phyloP scores from a whole-genome alignment of 768 basidiomycete species.

The Psilocybe cyanescens region DNA sequence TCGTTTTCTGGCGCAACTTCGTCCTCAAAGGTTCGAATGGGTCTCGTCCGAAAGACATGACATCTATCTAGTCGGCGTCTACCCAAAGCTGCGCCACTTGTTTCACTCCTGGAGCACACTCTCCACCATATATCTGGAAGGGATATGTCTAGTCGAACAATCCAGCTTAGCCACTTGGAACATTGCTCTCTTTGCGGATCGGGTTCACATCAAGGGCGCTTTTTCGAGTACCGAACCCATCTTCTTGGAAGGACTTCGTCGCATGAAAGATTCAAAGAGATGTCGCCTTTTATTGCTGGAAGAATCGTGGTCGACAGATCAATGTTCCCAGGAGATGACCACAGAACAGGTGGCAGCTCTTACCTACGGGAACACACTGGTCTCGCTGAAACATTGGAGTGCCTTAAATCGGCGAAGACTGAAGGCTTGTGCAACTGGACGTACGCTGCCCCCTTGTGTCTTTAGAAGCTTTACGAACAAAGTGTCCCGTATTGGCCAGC shows the following conservation, averaged over 20 bases:
- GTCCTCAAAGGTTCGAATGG: slow-evolving; percentile 23
- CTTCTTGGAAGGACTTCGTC: slow-evolving; percentile 5
- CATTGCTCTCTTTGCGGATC: slow-evolving; percentile 9
- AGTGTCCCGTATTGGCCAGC: background rate
- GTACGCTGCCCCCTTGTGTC: background rate
- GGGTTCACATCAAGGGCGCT: slow-evolving; percentile 15
- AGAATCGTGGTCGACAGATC: background rate
- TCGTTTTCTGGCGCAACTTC: slow-evolving; percentile 19
- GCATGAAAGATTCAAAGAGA: background rate
- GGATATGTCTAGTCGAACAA: slow-evolving; percentile 19
- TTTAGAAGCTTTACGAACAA: background rate
- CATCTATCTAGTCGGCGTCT: slow-evolving; percentile 12
- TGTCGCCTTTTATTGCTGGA: slow-evolving; percentile 11
- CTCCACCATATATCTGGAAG: slow-evolving; percentile 18
- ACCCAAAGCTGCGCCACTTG: slow-evolving; percentile 11
- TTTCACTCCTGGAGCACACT: slow-evolving; percentile 19
- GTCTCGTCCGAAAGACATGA: slow-evolving; percentile 3
- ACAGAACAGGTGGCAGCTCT: slow-evolving; percentile 2
- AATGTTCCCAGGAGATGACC: background rate
- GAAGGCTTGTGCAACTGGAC: background rate
- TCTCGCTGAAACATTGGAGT: slow-evolving; percentile 13
- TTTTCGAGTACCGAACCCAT: background rate
- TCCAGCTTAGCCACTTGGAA: slow-evolving; percentile 6
- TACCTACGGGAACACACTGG: slow-evolving; percentile 12
- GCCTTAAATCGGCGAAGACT: slow-evolving; percentile 3